phyloP scores from a whole-genome alignment of 306 rosid species.

The Gleditsia sinensis region DNA sequence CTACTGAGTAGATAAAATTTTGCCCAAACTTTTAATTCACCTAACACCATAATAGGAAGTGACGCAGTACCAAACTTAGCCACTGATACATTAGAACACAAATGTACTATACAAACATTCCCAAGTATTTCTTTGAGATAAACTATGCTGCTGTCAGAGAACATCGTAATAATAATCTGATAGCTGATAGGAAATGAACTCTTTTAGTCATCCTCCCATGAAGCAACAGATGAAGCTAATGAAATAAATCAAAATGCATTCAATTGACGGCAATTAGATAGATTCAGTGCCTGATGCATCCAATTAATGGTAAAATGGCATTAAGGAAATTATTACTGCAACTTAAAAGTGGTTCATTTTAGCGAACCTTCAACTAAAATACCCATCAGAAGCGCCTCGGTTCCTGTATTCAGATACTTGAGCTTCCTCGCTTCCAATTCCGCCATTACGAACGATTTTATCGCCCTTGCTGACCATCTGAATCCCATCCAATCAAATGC shows the following conservation, averaged over 20 bases:
- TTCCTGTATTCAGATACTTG: conserved; percentile 82
- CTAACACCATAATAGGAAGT: not conserved
- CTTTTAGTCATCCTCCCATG: not conserved
- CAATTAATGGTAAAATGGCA: not conserved
- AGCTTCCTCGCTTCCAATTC: conserved; percentile 87
- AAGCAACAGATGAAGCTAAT: not conserved
- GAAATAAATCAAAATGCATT: not conserved
- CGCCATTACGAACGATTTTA: conserved; percentile 79
- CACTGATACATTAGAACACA: not conserved
- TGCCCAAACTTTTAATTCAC: not conserved
- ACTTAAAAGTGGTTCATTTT: conserved; percentile 4
- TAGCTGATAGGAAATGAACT: not conserved
- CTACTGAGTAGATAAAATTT: conserved; percentile 10
- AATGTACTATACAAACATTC: not conserved
- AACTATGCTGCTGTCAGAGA: not conserved
- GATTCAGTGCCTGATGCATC: not conserved
- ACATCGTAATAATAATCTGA: not conserved
- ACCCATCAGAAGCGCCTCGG: conserved; percentile 91
- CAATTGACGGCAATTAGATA: not conserved
- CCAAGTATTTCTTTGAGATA: not conserved
- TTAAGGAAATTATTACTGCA: not conserved
- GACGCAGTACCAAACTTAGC: not conserved
- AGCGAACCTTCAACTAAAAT: conserved; percentile 85
- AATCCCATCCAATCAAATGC: conserved; percentile 23
- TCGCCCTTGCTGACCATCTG: conserved; percentile 93